phyloP scores from a whole-genome alignment of 2,329 filamentous ascomycete species.

The Stylonectria norvegica region DNA sequence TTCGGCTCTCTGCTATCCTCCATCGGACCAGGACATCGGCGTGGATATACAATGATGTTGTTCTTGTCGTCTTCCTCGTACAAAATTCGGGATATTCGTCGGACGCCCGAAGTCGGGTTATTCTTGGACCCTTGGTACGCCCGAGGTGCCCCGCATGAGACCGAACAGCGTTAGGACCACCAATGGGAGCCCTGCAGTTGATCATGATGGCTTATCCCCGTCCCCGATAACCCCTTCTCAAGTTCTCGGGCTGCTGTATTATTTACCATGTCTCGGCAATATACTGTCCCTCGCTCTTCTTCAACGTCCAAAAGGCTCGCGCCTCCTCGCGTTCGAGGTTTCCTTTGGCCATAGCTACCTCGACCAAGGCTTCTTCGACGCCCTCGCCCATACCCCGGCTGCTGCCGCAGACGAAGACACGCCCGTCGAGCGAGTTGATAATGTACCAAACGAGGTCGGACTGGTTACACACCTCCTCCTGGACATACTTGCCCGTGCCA shows the following conservation, averaged over 20 bases:
- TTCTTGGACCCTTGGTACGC: too few relatives aligned
- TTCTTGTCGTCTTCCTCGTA: not conserved
- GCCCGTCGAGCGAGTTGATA: constrained; percentile 91
- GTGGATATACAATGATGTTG: constrained; percentile 6
- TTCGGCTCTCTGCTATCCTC: constrained; percentile 8
- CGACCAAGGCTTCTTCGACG: constrained; percentile 80
- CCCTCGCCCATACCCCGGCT: constrained; percentile 97
- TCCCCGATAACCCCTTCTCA: too few relatives aligned
- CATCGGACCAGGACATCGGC: too few relatives aligned
- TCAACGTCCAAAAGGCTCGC: constrained; percentile 81
- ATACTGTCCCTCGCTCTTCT: constrained; percentile 91
- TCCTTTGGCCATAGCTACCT: constrained; percentile 91
- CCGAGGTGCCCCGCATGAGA: too few relatives aligned
- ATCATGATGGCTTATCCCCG: too few relatives aligned
- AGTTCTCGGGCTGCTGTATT: too few relatives aligned
- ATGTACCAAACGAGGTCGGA: constrained; percentile 98
- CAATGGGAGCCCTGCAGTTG: too few relatives aligned
- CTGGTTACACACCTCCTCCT: constrained; percentile 88
- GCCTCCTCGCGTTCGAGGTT: constrained; percentile 81
- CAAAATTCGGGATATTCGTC: too few relatives aligned
- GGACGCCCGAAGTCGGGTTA: too few relatives aligned
- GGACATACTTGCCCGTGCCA: constrained; percentile 85
- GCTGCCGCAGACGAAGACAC: constrained; percentile 94
- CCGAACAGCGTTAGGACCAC: too few relatives aligned
- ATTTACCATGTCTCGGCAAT: constrained; percentile 75